These are phyloP conservation scores for Fraxinus sp. DNA, from an alignment of 305 asterid genomes.

Conservation along the genomic window DNA sequence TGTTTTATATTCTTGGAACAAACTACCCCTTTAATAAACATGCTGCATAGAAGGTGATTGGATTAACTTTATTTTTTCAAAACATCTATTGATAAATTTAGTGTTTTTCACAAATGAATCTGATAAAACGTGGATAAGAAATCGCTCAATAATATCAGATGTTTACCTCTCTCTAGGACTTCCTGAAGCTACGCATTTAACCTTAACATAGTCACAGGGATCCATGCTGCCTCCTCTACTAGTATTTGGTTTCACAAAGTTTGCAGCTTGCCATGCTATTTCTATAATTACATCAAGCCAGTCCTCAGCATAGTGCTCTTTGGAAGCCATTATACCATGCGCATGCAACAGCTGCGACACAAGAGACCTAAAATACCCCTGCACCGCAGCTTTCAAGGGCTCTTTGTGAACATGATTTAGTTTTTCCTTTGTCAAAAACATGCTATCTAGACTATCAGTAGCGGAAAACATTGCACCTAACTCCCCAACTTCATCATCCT, in stretches of 20 bases:
- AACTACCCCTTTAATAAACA: conserved; percentile 80
- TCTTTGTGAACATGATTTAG: conserved; percentile 49
- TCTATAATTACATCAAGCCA: conserved; percentile 77
- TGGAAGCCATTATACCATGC: conserved; percentile 44
- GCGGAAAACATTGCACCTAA: conserved; percentile 42
- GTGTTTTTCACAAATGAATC: neutral
- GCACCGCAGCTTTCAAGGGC: conserved; percentile 53
- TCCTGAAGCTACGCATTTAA: conserved; percentile 95
- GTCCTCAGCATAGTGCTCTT: conserved; percentile 49
- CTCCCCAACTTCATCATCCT: conserved; percentile 76
- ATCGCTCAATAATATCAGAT: neutral
- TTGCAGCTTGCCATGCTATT: conserved; percentile 90
- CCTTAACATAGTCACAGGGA: conserved; percentile 83
- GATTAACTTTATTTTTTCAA: neutral
- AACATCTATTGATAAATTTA: neutral
- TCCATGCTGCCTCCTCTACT: conserved; percentile 98
- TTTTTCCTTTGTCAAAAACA: conserved; percentile 43
- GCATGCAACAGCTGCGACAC: conserved; percentile 79
- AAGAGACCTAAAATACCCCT: conserved; percentile 93
- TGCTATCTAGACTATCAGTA: conserved; percentile 37
- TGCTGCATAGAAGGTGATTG: conserved; percentile 51
- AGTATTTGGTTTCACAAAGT: conserved; percentile 81
- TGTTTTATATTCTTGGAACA: conserved; percentile 96
- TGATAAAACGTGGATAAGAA: neutral
- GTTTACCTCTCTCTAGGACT: conserved; percentile 70